phyloP scores from a whole-genome alignment of 2,329 filamentous ascomycete genomes.

The Epichloe sp. region DNA sequence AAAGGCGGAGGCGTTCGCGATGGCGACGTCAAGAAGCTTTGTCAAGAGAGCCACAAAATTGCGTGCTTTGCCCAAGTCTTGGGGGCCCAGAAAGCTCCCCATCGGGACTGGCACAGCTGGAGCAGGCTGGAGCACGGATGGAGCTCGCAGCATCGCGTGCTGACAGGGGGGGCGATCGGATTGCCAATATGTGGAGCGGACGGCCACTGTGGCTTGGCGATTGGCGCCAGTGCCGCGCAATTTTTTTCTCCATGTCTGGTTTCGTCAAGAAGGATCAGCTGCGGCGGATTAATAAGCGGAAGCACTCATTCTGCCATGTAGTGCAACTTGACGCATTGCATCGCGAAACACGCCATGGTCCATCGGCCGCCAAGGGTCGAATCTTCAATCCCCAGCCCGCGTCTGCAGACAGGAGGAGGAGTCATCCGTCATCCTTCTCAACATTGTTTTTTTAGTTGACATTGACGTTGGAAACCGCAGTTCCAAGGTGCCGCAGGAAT shows the following conservation, averaged over 20 bases:
- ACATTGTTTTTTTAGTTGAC: background rate
- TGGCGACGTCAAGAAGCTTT: slow-evolving; percentile 1
- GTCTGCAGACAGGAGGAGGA: background rate
- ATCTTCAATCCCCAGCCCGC: background rate
- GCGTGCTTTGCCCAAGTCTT: slow-evolving; percentile 23
- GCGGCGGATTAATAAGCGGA: no score
- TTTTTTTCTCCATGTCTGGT: no score
- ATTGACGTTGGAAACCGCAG: no score
- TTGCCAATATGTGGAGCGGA: background rate
- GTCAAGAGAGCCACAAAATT: slow-evolving; percentile 15
- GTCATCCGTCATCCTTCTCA: background rate
- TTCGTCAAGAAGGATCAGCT: background rate
- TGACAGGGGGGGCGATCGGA: background rate
- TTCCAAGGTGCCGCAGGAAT: no score
- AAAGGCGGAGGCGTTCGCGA: background rate
- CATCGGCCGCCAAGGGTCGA: slow-evolving; percentile 1
- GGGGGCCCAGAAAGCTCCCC: background rate
- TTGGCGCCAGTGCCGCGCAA: background rate
- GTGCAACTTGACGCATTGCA: background rate
- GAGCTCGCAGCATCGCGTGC: slow-evolving; percentile 5
- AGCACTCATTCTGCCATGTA: no score
- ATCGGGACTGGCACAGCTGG: background rate
- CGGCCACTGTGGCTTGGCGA: background rate
- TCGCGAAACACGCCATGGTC: background rate
- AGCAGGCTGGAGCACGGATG: background rate